Base-by-base conservation (phyloP, 2,329 filamentous ascomycete genomes). In the Exserohilum turcica region DNA sequence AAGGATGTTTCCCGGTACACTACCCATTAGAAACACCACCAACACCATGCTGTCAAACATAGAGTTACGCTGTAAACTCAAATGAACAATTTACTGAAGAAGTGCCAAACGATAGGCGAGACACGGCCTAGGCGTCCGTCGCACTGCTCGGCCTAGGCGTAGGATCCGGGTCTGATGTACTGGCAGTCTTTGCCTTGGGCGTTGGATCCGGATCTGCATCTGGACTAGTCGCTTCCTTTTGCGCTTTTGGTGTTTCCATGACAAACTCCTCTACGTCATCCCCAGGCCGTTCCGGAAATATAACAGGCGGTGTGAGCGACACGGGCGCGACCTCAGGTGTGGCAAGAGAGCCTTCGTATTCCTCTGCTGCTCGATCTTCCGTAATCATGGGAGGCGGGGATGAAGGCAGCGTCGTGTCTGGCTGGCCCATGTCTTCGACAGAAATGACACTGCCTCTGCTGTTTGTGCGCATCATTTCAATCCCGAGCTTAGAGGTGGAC, bases 391-490 rank as follows among this genome's bases (percentile, higher is more conserved):
- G 74, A n/a, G 74, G 74, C 3, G 73, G 74, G 12, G 72, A 73
- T 3, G 71, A 73, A 8, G 68, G 61, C 12, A 76, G 61, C 3
- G 63, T 60, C 2, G 69, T 67, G 6, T 76, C 73, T 12, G 68
- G 59, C 6, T 62, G 63, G 15, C 70, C 61, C 44, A 77, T 59
- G 40, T 81, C 79, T 38, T 81, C 79, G 24, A 78, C 71, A 6
- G 78, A 80, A 39, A 82, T 76, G 35, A 81, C 84, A 67, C 92
- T 96, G 43, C 95, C 93, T 65, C 93, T 89, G 68, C 91, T 96
- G 73, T 96, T 96, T 16, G 93, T 95, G 42, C 93, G 86, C 91
- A 97, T 93, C 93, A 97, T 97, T 74, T 97, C 93, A 43, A 92
- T 94, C 1, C 92, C 92, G 2, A 97, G 83, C 74, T 96, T 97